Evolutionary conservation across 164 flowering plant genomes (phyloP).

Genomic region (Saururus chinensis): DNA sequence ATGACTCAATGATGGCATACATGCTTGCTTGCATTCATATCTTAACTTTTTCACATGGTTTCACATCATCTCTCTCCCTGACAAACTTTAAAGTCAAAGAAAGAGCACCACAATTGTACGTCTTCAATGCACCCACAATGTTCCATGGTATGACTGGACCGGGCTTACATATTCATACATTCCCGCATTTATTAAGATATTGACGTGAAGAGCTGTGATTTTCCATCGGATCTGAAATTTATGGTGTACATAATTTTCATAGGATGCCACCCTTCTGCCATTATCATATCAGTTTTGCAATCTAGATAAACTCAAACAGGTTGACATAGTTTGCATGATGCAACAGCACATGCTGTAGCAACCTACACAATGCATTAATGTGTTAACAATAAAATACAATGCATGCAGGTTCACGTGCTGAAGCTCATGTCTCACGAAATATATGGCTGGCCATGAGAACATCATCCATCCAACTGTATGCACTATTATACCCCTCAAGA

Average conservation of each 20-base stretch:
- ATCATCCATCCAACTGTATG: too few relatives aligned
- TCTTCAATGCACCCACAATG: constrained; percentile 40
- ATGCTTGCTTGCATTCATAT: too few relatives aligned
- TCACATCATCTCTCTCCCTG: too few relatives aligned
- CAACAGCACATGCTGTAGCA: constrained; percentile 89
- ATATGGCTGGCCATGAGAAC: too few relatives aligned
- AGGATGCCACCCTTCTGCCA: constrained; percentile 89
- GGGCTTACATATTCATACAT: constrained; percentile 53
- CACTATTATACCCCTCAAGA: too few relatives aligned
- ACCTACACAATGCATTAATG: constrained; percentile 27
- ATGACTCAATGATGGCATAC: too few relatives aligned
- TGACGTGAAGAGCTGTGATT: constrained; percentile 68
- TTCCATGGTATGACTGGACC: constrained; percentile 33
- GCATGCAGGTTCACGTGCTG: too few relatives aligned
- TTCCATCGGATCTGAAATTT: constrained; percentile 73
- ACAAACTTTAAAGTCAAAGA: constrained; percentile 81
- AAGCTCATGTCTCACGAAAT: too few relatives aligned
- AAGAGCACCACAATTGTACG: constrained; percentile 88
- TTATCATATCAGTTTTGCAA: constrained; percentile 81
- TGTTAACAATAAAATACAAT: too few relatives aligned
- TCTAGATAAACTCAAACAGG: constrained; percentile 68
- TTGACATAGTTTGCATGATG: constrained; percentile 55
- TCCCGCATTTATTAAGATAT: constrained; percentile 64
- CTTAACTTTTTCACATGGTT: too few relatives aligned
- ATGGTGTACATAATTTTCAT: constrained; percentile 70